These are phyloP conservation scores for Pisolithus orientalis DNA, from an alignment of 768 basidiomycete species.

Conservation along the genomic window DNA sequence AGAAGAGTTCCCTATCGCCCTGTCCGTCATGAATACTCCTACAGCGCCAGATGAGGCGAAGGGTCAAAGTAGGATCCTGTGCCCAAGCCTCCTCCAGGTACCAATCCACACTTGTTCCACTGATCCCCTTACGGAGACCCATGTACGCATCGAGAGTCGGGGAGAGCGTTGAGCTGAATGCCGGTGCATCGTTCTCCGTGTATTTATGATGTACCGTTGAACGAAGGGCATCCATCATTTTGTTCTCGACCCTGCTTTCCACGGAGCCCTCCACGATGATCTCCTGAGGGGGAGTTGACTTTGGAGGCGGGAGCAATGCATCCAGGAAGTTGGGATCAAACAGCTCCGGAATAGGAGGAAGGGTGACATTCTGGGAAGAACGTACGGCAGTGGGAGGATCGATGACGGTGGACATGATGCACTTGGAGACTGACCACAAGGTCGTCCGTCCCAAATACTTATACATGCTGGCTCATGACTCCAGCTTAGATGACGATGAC, in stretches of 20 bases:
- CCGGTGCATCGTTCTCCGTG: slow-evolving; percentile 47
- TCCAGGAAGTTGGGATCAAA: slow-evolving; percentile 52
- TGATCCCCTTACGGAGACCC: slow-evolving; percentile 25
- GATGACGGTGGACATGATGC: too few species aligned
- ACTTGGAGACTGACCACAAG: too few species aligned
- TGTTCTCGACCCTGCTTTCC: slow-evolving; percentile 21
- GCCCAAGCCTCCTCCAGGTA: slow-evolving; percentile 48
- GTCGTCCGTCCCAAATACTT: too few species aligned
- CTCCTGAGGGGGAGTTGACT: neutral
- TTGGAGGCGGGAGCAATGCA: slow-evolving; percentile 39
- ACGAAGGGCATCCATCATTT: slow-evolving; percentile 52
- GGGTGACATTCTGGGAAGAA: slow-evolving; percentile 39
- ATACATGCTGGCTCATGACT: too few species aligned
- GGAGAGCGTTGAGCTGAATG: slow-evolving; percentile 46
- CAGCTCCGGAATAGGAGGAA: slow-evolving; percentile 56
- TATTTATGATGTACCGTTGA: slow-evolving; percentile 35
- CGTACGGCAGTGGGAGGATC: slow-evolving; percentile 10
- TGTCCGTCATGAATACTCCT: slow-evolving; percentile 71
- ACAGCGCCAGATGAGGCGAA: slow-evolving; percentile 61
- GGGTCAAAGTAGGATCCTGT: slow-evolving; percentile 51
- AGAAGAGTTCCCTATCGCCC: slow-evolving; percentile 53
- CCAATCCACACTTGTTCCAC: slow-evolving; percentile 19
- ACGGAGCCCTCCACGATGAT: neutral
- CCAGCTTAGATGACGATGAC: too few species aligned
- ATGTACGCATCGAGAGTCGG: slow-evolving; percentile 54